Percentiles rank a stretch among this genome's conserved stretches.
Conservation (phyloP, 2,329 filamentous ascomycete species). For the Diaporthe ilicicola region DNA sequence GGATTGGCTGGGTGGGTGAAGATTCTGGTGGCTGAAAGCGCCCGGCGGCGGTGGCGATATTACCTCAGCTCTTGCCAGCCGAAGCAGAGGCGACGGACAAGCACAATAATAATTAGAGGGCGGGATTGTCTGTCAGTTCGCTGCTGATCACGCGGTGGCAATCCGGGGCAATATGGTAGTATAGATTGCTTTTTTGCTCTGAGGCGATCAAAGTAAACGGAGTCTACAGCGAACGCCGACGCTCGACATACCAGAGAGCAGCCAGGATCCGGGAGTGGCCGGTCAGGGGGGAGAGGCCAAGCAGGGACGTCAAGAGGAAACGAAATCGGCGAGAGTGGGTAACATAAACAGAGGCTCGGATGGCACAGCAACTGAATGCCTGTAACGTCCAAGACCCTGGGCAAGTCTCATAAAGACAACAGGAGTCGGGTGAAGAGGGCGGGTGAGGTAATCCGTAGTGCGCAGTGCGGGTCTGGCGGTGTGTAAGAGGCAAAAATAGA, state of each 20-base stretch:
- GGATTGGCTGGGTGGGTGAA: constrained; percentile 19
- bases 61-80: constrained; percentile 23
- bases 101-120: background rate
- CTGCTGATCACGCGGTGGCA: constrained; percentile 4
- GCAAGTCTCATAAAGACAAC: constrained; percentile 5
- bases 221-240: background rate
- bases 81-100: background rate
- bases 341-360: constrained; percentile 21
- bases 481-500: constrained; percentile 30
- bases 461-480: constrained; percentile 34
- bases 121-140: background rate
- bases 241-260: background rate
- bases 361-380: constrained; percentile 38
- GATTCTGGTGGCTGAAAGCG: constrained; percentile 20
- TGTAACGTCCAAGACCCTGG: constrained; percentile 28
- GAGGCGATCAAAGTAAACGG: constrained; percentile 7
- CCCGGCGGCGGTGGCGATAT: constrained; percentile 23
- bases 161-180: constrained; percentile 14
- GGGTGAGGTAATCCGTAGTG: constrained; percentile 30
- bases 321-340: constrained; percentile 15
- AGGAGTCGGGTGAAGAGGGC: background rate
- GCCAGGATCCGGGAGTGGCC: background rate
- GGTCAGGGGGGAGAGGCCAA: background rate
- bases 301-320: constrained; percentile 23
- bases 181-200: background rate